These are phyloP conservation scores for Aurifilum marmelostoma DNA, from an alignment of 2,329 filamentous ascomycete genomes.

Conservation along the genomic window DNA sequence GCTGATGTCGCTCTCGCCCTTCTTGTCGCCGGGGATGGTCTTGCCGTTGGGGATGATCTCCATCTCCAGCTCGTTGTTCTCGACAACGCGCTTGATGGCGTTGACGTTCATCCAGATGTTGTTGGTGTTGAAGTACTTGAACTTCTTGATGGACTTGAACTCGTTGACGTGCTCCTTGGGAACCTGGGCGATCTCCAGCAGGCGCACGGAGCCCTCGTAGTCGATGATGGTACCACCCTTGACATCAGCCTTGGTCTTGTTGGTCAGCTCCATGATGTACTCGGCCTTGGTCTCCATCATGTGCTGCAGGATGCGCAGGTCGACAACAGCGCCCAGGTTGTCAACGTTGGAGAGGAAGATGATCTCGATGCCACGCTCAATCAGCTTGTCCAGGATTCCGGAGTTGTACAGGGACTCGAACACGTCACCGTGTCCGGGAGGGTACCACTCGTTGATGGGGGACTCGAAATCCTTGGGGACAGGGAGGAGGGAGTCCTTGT, in stretches of 20 bases:
- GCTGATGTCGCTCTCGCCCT: constrained; percentile 97
- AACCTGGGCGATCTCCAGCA: constrained; percentile 98
- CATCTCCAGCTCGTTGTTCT: constrained; percentile 98
- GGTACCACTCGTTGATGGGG: constrained; percentile 95
- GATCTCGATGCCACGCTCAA: constrained; percentile 93
- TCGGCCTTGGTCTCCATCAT: constrained; percentile 97
- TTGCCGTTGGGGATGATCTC: constrained; percentile 99
- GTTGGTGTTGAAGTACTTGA: constrained; percentile 99
- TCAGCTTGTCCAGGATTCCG: constrained; percentile 93
- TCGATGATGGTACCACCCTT: constrained; percentile 99
- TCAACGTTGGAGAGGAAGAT: constrained; percentile 99
- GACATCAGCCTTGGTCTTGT: constrained; percentile 99
- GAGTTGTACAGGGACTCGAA: constrained; percentile 99
- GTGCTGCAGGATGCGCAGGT: constrained; percentile 97
- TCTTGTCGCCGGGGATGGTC: constrained; percentile 98
- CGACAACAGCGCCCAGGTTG: constrained; percentile 96
- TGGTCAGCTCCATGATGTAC: constrained; percentile 99
- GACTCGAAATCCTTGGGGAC: constrained; percentile 90
- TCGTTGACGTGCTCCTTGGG: constrained; percentile 99
- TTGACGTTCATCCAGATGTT: constrained; percentile 99
- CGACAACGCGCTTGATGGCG: constrained; percentile 97
- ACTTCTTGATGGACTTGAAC: constrained; percentile 99
- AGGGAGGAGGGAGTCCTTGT: constrained; percentile 96
- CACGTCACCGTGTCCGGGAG: constrained; percentile 97
- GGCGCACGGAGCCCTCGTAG: constrained; percentile 94